Evolutionary conservation across 352 stramenopile species (phyloP).

Genomic region (Globisporangium acanthophoron): DNA sequence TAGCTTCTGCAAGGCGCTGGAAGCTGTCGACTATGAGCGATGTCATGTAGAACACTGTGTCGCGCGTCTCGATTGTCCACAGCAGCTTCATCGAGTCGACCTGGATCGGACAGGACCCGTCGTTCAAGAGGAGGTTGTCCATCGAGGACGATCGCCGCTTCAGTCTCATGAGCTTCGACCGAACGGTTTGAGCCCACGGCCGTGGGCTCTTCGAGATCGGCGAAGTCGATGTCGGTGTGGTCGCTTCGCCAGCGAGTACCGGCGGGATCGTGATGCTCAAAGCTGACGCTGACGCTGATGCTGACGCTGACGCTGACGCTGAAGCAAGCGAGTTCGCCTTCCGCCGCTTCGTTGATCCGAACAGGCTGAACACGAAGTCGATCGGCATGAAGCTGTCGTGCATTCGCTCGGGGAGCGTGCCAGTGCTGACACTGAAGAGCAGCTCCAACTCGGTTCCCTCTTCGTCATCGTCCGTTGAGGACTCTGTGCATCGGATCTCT

Average conservation of each 20-base stretch:
- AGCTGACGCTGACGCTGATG: conserved; percentile 11
- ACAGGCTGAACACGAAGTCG: conserved; percentile 37
- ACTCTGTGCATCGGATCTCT: conserved; percentile 12
- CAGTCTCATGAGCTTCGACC: conserved; percentile 39
- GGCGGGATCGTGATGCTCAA: conserved; percentile 15
- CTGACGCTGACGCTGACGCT: conserved; percentile 8
- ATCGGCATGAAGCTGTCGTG: conserved; percentile 47
- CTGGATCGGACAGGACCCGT: conserved; percentile 73
- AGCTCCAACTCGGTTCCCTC: conserved; percentile 8
- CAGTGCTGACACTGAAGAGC: conserved; percentile 25
- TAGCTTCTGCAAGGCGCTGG: conserved; percentile 34
- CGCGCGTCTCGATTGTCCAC: conserved; percentile 73
- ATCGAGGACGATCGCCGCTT: conserved; percentile 64
- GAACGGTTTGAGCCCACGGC: conserved; percentile 50
- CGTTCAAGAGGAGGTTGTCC: conserved; percentile 67
- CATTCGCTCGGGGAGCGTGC: conserved; percentile 27
- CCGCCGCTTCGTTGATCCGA: conserved; percentile 14
- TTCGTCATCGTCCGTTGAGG: conserved; percentile 18
- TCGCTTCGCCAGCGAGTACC: conserved; percentile 1
- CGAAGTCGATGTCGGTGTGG: background rate
- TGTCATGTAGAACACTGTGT: conserved; percentile 69
- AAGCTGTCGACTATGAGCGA: conserved; percentile 48
- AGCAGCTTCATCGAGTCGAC: conserved; percentile 76
- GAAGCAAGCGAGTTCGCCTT: conserved; percentile 18
- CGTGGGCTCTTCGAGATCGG: conserved; percentile 32